Conservation (phyloP, 2,329 filamentous ascomycete genomes). For the Verticillium klebahnii region DNA sequence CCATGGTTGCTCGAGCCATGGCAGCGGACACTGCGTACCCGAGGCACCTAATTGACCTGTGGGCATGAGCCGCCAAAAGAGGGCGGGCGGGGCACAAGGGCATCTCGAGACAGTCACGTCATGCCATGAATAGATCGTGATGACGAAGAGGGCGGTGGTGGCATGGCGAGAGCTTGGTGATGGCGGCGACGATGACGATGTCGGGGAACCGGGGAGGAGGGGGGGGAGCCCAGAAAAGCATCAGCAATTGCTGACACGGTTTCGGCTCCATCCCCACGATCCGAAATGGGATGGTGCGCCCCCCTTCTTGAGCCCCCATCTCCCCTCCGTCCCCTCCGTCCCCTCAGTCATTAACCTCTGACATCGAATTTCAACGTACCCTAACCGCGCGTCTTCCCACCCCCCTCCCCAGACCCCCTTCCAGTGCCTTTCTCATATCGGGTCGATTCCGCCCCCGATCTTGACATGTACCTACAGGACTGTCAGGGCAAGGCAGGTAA, state of each 20-base stretch:
- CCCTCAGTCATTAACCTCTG: constrained; percentile 1
- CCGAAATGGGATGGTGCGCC: background rate
- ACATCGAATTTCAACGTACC: constrained; percentile 1
- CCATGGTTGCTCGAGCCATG: background rate
- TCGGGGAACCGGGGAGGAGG: background rate
- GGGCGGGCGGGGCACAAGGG: background rate
- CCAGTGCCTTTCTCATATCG: background rate
- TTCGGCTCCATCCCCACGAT: background rate
- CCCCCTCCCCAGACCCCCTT: background rate
- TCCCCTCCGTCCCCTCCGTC: background rate
- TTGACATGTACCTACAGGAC: background rate
- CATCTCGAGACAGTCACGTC: background rate
- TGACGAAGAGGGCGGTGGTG: background rate
- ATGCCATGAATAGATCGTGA: background rate
- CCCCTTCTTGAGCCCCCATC: constrained; percentile 1
- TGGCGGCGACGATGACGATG: background rate
- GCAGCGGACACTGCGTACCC: too few relatives aligned
- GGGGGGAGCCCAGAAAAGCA: background rate
- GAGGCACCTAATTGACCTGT: too few relatives aligned
- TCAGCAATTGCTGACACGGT: background rate
- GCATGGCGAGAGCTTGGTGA: background rate
- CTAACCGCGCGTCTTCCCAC: constrained; percentile 3
- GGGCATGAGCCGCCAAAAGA: background rate
- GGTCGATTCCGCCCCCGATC: background rate
- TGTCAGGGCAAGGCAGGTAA: too few relatives aligned